Base-by-base conservation (phyloP, 352 stramenopile species). In the Globisporangium parvum region DNA sequence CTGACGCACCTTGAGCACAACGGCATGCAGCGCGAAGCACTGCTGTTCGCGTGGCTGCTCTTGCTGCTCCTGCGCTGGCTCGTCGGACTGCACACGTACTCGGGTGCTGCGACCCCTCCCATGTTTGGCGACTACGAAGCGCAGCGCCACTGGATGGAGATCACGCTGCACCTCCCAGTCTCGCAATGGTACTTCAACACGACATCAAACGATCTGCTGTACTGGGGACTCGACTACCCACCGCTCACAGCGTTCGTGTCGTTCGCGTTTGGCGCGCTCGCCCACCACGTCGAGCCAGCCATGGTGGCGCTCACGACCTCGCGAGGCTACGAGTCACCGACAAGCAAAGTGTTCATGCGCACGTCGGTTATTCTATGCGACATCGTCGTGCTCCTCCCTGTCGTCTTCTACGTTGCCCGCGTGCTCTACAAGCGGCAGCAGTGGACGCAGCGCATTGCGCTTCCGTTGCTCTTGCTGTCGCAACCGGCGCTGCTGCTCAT, bases 71-170 rank as follows among this genome's bases (percentile, higher is more conserved):
- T 88, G 28, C 77, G 87, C 17, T 95, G 85, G 79, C 42, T 91
- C 31, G 80, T 93, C 12, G 78, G 82, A 0, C 67, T 95, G 6
- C 77, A 94, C 51, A 78, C 73, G 54, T 96, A 94, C 74, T 95
- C 85, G 9, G 87, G 87, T 17, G 73, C 72, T n/a, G 51, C 54
- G 47, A 88, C 67, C 37, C 71, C 81, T 46, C 86, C 88, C 18
- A 90, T 95, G 76, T 97, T 95, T 63, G 97, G 97, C 39, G 97
- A 99, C 69, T 99, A 97, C 72, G 97, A 99, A 67, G 97, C 96
- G 3, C 96, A 99, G 71, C 88, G 97, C 37, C 97, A 99, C 73
- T 99, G 97, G 97, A 99, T 99, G 96, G 97, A 99, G 77, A 78
- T 99, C 48, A 99, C 97, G 28, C 80, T 83, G 45, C 77, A 96